Conservation (phyloP, 2,329 filamentous ascomycete species). For the Penicillium hordei region DNA sequence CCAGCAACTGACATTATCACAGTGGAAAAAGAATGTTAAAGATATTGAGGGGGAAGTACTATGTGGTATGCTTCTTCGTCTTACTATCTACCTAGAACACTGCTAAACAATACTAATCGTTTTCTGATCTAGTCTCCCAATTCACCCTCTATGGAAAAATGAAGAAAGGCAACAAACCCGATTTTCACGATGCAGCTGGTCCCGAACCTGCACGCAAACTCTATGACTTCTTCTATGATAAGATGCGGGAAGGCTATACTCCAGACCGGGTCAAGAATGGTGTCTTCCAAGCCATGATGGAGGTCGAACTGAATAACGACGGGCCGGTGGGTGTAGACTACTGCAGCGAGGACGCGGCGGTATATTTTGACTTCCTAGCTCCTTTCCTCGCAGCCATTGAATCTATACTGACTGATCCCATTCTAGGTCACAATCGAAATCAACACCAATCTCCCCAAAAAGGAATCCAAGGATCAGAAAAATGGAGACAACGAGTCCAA, state of each 20-base stretch:
- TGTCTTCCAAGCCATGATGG: conserved; percentile 99
- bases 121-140: conserved; percentile 70
- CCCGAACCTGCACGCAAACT: conserved; percentile 75
- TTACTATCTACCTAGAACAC: neutral
- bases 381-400: conserved; percentile 18
- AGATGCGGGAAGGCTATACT: conserved; percentile 70
- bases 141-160: conserved; percentile 90
- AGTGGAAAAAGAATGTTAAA: conserved; percentile 89
- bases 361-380: conserved; percentile 44
- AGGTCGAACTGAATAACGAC: conserved; percentile 89
- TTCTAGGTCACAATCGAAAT: conserved; percentile 48
- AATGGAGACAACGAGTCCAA: conserved; percentile 7
- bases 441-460: conserved; percentile 47
- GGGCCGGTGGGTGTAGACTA: conserved; percentile 66
- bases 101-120: neutral
- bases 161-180: conserved; percentile 94
- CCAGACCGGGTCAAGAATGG: conserved; percentile 83
- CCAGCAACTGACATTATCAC: conserved; percentile 5
- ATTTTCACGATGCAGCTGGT: conserved; percentile 85
- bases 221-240: conserved; percentile 79
- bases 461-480: conserved; percentile 29
- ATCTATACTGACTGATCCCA: conserved; percentile 8
- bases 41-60: conserved; percentile 90
- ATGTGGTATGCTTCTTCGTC: conserved; percentile 66
- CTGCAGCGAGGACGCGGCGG: conserved; percentile 57